Conservation (phyloP, 805 yeast species). For the Wickerhamiella domercqiae region DNA sequence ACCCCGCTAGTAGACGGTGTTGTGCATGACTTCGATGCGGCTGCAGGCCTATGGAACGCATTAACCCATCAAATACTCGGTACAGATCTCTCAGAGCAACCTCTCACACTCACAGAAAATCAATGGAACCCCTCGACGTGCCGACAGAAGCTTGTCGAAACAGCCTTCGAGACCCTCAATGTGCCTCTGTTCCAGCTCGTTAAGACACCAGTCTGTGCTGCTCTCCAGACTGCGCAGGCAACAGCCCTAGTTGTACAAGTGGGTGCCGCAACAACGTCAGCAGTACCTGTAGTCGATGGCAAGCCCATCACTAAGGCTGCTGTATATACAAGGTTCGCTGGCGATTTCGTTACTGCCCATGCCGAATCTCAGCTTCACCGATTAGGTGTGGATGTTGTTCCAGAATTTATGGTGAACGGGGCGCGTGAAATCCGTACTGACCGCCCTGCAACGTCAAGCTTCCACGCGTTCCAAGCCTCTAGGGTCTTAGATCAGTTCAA, state of each 20-base stretch:
- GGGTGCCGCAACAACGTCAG: conserved; percentile 65
- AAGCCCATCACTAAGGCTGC: conserved; percentile 28
- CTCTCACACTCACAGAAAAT: conserved; percentile 72
- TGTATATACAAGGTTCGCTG: conserved; percentile 59
- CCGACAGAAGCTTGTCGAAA: conserved; percentile 55
- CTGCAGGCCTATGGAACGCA: conserved; percentile 55
- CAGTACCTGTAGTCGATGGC: conserved; percentile 31
- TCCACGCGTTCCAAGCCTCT: conserved; percentile 41
- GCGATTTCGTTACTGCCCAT: conserved; percentile 65
- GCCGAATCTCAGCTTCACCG: conserved; percentile 33
- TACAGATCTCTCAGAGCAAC: conserved; percentile 51
- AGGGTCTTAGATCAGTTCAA: conserved; percentile 57
- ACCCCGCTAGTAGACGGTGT: conserved; percentile 20
- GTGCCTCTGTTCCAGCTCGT: conserved; percentile 74
- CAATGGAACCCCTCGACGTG: conserved; percentile 63
- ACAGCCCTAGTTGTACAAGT: conserved; percentile 74
- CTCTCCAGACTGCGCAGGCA: conserved; percentile 78
- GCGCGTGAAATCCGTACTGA: conserved; percentile 7
- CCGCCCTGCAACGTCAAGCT: conserved; percentile 21
- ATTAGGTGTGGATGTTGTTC: conserved; percentile 23
- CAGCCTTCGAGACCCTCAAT: conserved; percentile 48
- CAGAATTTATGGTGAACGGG: conserved; percentile 25
- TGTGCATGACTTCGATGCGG: conserved; percentile 66
- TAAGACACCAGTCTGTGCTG: conserved; percentile 68
- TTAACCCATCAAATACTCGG: conserved; percentile 36